These are phyloP conservation scores for Fusarium sp. DNA, from an alignment of 2,329 filamentous ascomycete species.

Conservation along the genomic window DNA sequence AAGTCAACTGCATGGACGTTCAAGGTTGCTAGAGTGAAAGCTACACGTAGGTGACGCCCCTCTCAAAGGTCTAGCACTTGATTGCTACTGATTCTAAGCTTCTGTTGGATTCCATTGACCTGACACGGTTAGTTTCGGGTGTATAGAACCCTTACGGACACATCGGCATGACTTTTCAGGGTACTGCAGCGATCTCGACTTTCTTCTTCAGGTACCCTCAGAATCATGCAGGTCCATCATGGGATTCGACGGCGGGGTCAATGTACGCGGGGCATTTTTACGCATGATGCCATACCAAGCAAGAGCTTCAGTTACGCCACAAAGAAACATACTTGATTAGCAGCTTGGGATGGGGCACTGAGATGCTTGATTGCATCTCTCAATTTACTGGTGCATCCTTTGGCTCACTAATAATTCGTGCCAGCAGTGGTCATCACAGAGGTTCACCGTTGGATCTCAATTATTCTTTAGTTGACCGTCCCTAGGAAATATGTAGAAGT, in stretches of 20 bases:
- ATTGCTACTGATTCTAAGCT: slow-evolving; percentile 1
- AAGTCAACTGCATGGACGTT: background rate
- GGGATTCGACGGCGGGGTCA: slow-evolving; percentile 8
- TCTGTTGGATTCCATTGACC: slow-evolving; percentile 23
- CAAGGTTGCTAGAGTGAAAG: background rate
- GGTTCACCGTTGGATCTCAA: background rate
- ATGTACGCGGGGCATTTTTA: slow-evolving; percentile 1
- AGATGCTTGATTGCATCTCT: background rate
- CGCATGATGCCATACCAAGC: background rate
- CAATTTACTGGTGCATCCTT: background rate
- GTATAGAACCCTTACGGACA: background rate
- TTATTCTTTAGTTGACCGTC: slow-evolving; percentile 12
- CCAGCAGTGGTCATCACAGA: background rate
- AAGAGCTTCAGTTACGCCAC: background rate
- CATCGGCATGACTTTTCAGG: background rate
- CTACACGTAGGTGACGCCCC: background rate
- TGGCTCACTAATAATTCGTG: background rate
- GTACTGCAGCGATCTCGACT: background rate
- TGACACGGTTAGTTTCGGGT: background rate
- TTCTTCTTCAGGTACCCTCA: background rate
- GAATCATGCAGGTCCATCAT: slow-evolving; percentile 8
- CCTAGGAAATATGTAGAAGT: background rate
- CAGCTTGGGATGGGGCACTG: too few relatives aligned
- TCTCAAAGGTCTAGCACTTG: slow-evolving; percentile 5
- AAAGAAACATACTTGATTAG: background rate